phyloP scores from a whole-genome alignment of 139 green algal species.

The Closterium sp. region DNA sequence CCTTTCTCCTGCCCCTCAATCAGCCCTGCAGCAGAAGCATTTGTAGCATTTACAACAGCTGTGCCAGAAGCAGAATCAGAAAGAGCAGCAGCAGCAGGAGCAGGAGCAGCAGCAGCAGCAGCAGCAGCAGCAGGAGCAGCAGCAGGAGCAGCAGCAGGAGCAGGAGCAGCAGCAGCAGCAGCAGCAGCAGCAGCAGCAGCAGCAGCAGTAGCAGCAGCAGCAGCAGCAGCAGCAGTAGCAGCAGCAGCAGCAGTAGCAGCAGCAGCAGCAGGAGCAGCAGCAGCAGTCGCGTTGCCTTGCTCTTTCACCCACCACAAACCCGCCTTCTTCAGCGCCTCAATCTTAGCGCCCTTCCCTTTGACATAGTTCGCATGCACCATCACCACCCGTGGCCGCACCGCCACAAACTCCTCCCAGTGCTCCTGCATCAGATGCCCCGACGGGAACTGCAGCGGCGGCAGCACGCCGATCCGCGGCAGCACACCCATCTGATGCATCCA shows the following conservation, averaged over 20 bases:
- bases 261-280: background rate
- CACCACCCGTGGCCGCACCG: background rate
- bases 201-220: background rate
- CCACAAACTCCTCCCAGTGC: background rate
- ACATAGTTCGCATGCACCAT: background rate
- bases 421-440: background rate
- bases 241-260: too few species aligned
- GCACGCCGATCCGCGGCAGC: background rate
- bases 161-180: background rate
- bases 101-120: background rate
- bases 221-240: background rate
- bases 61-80: too few species aligned
- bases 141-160: background rate
- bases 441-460: background rate
- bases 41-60: background rate
- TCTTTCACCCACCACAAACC: background rate
- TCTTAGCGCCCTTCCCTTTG: background rate
- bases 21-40: background rate
- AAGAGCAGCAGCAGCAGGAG: background rate
- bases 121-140: background rate
- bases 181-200: background rate
- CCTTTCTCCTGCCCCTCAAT: background rate
- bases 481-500: background rate
- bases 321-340: background rate
- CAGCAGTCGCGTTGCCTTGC: background rate